A percentile compares a stretch with the other conserved stretches of the same genome.
phyloP scores from a whole-genome alignment of 2,329 filamentous ascomycete species.

The Xylariaceae sp. region DNA sequence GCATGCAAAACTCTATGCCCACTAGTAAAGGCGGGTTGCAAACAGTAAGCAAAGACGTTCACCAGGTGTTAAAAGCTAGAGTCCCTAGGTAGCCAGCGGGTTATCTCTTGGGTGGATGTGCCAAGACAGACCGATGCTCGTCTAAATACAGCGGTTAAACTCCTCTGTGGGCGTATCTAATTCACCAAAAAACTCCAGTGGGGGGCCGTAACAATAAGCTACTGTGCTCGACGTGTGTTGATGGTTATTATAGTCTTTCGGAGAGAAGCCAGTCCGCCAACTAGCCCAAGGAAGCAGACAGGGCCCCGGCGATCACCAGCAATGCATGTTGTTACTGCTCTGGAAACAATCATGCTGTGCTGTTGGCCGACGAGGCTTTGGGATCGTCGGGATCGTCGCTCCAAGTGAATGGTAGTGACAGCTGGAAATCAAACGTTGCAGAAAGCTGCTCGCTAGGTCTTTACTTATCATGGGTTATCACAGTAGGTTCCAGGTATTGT shows the following conservation, averaged over 20 bases:
- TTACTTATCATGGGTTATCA: conserved; percentile 9
- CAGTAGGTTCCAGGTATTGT: not conserved
- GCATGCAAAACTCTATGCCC: not conserved
- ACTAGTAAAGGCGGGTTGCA: conserved; percentile 9
- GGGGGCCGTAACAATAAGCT: not conserved
- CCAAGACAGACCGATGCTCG: conserved; percentile 16
- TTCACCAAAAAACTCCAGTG: not conserved
- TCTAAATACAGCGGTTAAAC: not conserved
- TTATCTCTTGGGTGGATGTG: conserved; percentile 23
- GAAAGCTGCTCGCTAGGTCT: conserved; percentile 1
- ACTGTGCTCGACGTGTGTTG: no score
- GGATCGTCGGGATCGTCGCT: conserved; percentile 29
- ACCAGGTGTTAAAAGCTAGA: no score
- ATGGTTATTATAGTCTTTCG: not conserved
- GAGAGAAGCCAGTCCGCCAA: no score
- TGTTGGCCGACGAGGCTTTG: conserved; percentile 28
- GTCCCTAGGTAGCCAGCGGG: conserved; percentile 16
- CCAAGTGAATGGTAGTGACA: conserved; percentile 19
- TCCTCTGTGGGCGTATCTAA: not conserved
- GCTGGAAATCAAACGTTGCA: conserved; percentile 30
- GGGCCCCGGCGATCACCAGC: conserved; percentile 13
- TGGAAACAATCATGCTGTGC: conserved; percentile 17
- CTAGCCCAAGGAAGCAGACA: not conserved
- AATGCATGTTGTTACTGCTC: not conserved
- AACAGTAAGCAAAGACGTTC: conserved; percentile 26